Base-by-base conservation (phyloP, 768 basidiomycete genomes). In the Leccinum fibrillosum region DNA sequence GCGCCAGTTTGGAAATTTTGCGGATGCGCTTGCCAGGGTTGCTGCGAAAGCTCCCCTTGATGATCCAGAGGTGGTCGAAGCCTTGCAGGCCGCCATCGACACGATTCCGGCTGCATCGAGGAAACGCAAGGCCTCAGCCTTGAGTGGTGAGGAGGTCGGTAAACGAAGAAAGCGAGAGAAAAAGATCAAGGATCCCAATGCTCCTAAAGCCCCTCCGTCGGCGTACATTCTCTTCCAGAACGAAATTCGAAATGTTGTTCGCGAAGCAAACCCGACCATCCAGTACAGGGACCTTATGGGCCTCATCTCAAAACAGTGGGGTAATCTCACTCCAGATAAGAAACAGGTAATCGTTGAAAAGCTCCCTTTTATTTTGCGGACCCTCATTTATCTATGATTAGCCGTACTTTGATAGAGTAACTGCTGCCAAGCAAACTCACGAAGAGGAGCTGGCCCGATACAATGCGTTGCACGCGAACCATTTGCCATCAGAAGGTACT, bases 161-260 rank as follows among this genome's bases (percentile, higher is more conserved):
- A 73, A 67, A 60, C 64, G 68, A 58, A 68, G 62, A 44, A 75
- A 60, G 55, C 68, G 74, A 49, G 73, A 72, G 56, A 93, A 87
- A 74, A 88, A 88, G 65, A 79, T 67, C 42, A 86, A 88, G 73
- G 95, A 98, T 67, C 94, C 94, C 19, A 89, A 94, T 73, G 94
- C 94, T 57, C 96, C 96, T 32, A 97, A 95, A 71, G 87, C 93
- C 9, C 95, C 96, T 26, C 82, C 93, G 13, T 91, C 91, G 7
- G 93, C 94, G 19, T 98, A 96, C 76, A 84, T 98, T 67, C 77
- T 95, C 64, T 98, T 89, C 81, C 96, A 98, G 76, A 97, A 96
- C 70, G 89, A 90, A 13, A 80, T 94, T 54, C 88, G 94, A 70
- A 82, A 83, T 58, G 78, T 83, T 57, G 79, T 95, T 64, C 86